Base-by-base conservation (phyloP, 345 rosid species). In the Ailanthus altissimus region DNA sequence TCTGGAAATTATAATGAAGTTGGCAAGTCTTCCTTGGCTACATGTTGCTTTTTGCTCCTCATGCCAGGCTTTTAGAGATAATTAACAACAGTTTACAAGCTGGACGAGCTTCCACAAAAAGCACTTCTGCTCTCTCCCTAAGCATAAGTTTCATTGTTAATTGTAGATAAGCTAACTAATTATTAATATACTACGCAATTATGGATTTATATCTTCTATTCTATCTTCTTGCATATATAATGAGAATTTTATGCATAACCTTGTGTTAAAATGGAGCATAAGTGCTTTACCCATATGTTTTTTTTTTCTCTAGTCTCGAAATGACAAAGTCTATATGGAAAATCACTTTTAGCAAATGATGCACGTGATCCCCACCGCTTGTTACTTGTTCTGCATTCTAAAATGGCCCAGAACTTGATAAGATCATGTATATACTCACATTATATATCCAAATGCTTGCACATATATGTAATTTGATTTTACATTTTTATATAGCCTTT, bases 21-120 rank as follows among this genome's bases (percentile, higher is more conserved):
- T 77, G 86, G 90, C 90, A 79, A 79, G 88, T 82, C 66, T 69
- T 82, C 69, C 78, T 82, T 83, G 87, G 85, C 87, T 87, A 87
- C 81, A 78, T 78, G 70, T 56, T 82, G 69, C 88, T 83, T 82
- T 82, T 83, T 73, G 73, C 77, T 79, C 75, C 83, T 76, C 87
- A 81, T 80, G 88, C 78, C 28, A 71, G 83, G 80, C 78, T 47
- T 62, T 68, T 71, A 73, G 83, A 82, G 85, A 85, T 56, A 36
- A n/a, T 12, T 14, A 28, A 16, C 13, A 60, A 16, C 18, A 32
- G 45, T 43, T 6, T 32, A 32, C 38, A 32, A 50, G 3, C 18
- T 6, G 20, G 25, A 28, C 8, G 9, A 14, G 9, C 28, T 42
- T 38, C 50, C 28, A 38, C 68, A 20, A 40, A 49, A 43, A 65